phyloP scores from a whole-genome alignment of 164 flowering plant species.

The Magnolia officinalis region DNA sequence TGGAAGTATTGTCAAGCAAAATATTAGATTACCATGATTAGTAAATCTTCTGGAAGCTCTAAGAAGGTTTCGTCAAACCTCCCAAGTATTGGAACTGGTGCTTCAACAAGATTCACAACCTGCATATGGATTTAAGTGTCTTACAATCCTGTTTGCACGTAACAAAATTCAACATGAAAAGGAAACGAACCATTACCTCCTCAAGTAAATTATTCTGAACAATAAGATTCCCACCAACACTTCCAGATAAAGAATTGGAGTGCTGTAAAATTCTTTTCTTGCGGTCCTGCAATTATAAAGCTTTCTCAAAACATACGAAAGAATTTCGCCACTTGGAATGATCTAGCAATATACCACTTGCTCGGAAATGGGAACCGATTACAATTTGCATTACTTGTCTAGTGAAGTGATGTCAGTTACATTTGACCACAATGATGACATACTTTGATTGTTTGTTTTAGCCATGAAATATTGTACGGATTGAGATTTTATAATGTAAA shows the following conservation, averaged over 20 bases:
- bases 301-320: neutral
- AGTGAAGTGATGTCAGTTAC: too few relatives aligned
- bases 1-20: neutral
- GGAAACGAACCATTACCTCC: slow-evolving; percentile 46
- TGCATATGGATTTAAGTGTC: slow-evolving; percentile 18
- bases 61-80: slow-evolving; percentile 77
- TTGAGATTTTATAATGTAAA: too few relatives aligned
- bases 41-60: slow-evolving; percentile 79
- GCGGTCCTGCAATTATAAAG: slow-evolving; percentile 51
- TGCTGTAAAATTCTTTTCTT: slow-evolving; percentile 53
- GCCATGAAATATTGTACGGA: too few relatives aligned
- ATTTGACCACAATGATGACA: too few relatives aligned
- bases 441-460: too few relatives aligned
- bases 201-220: slow-evolving; percentile 52
- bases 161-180: slow-evolving; percentile 2
- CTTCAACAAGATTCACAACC: slow-evolving; percentile 96
- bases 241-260: slow-evolving; percentile 51
- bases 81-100: slow-evolving; percentile 85
- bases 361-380: too few relatives aligned
- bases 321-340: slow-evolving; percentile 1
- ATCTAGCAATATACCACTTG: neutral
- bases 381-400: too few relatives aligned
- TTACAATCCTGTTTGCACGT: neutral
- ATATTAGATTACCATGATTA: slow-evolving; percentile 60
- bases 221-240: slow-evolving; percentile 55